Evolutionary conservation across 2,329 filamentous ascomycete species (phyloP), one percentile per base, ranked within the genome.

Genomic region (Fusarium falciforme): DNA sequence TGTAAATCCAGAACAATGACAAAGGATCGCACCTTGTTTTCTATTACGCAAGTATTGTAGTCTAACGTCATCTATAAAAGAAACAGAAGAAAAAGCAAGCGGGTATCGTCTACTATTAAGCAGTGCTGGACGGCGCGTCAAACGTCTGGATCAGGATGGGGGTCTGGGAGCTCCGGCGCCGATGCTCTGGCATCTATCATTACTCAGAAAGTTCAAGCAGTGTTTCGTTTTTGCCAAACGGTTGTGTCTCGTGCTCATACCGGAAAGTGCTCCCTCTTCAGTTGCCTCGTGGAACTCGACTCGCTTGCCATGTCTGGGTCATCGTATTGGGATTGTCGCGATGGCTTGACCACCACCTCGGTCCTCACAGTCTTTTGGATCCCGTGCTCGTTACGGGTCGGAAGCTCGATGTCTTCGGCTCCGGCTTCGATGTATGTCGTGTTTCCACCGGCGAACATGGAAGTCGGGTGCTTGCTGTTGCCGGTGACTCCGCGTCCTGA

Each of bases 311-410:
- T 10, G 33, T 78, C 76, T 6, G 61, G 67, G 11, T 79, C 74
- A 16, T 78, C 77, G 14, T 72, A 70, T 10, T 74, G 74, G 1
- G 73, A 73, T 3, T 64, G 59, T 11, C 67, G 64, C 5, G 66
- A 64, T 11, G 70, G 68, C n/a, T 78, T 79, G 12, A 79, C 67
- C 0, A 73, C 54, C 3, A 79, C 73, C 7, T 79, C 77, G 0
- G 71, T 79, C 5, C 74, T 73, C 8, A 75, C 78, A 6, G 77
- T 79, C 70, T 79, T 79, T 31, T 79, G 77, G 6, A 79, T 79
- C 0, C 74, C 77, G 0, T 64, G 58, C 2, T 72, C 67, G 11
- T 66, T 10, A 8, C 44, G 66, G 1, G 60, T 57, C 2, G 74
- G 71, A 25, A 77, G n/a, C 20, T 78, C 76, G 17, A 78, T 74